These are phyloP conservation scores for Alternaria metachromatica DNA, from an alignment of 2,329 filamentous ascomycete species.

Conservation along the genomic window DNA sequence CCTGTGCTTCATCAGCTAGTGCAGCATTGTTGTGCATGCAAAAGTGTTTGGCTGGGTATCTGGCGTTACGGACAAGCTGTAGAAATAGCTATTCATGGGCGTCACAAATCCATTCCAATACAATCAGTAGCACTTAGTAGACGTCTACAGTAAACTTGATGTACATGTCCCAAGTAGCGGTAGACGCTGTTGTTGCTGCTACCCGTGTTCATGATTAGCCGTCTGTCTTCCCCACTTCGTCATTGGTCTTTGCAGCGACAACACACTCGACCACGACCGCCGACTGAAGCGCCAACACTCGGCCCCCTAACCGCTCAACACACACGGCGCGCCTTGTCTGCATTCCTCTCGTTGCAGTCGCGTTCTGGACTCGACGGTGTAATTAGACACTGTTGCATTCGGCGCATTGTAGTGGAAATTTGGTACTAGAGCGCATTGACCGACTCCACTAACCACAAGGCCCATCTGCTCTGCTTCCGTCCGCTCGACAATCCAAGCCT, in stretches of 20 bases:
- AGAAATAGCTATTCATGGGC: not conserved
- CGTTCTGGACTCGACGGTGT: conserved; percentile 26
- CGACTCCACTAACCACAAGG: conserved; percentile 28
- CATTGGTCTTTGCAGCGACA: conserved; percentile 38
- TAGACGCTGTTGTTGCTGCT: conserved; percentile 10
- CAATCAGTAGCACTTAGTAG: not conserved
- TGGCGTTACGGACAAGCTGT: conserved; percentile 10
- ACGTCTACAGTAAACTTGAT: not conserved
- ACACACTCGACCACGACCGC: conserved; percentile 28
- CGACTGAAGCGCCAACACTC: conserved; percentile 33
- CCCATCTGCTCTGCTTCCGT: conserved; percentile 6
- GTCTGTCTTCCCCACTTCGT: conserved; percentile 33
- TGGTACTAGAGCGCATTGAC: conserved; percentile 39
- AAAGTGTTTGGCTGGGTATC: conserved; percentile 11
- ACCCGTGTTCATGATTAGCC: conserved; percentile 26
- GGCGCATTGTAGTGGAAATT: conserved; percentile 31
- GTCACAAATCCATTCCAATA: not conserved
- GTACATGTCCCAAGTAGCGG: conserved; percentile 12
- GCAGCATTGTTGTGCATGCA: conserved; percentile 8
- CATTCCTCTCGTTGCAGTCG: conserved; percentile 17
- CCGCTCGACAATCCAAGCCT: conserved; percentile 6
- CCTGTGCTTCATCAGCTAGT: conserved; percentile 93
- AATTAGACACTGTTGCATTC: conserved; percentile 23
- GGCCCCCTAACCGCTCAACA: conserved; percentile 31
- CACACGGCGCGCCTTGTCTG: conserved; percentile 23